phyloP scores from a whole-genome alignment of 1,284 basidiomycete genomes.

The Fistulina hepatica region DNA sequence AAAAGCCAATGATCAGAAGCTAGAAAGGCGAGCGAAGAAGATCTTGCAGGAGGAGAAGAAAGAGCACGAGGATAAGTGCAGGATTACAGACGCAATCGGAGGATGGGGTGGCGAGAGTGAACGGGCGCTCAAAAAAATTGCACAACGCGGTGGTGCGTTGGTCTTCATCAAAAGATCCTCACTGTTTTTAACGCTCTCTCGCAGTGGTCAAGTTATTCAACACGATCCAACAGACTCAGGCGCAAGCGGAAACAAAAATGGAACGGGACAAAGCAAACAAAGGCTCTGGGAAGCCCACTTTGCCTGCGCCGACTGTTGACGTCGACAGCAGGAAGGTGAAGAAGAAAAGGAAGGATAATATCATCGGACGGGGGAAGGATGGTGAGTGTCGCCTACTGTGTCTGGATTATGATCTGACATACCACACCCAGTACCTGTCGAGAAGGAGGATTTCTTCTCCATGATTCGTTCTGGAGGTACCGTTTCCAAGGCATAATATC shows the following conservation, averaged over 20 bases:
- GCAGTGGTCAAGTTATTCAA: constrained; percentile 76
- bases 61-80: constrained; percentile 63
- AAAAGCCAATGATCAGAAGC: constrained; percentile 60
- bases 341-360: constrained; percentile 42
- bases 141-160: constrained; percentile 65
- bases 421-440: constrained; percentile 34
- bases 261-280: constrained; percentile 48
- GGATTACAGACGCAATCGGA: constrained; percentile 66
- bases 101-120: constrained; percentile 77
- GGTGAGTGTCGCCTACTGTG: constrained; percentile 28
- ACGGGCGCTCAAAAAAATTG: constrained; percentile 64
- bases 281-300: constrained; percentile 61
- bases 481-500: constrained; percentile 46
- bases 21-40: constrained; percentile 60
- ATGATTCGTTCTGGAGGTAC: constrained; percentile 69
- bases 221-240: constrained; percentile 68
- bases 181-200: constrained; percentile 1
- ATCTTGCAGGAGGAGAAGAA: constrained; percentile 59
- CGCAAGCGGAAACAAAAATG: constrained; percentile 35
- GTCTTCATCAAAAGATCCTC: constrained; percentile 3
- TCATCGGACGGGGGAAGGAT: constrained; percentile 43
- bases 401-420: constrained; percentile 7
- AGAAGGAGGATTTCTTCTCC: constrained; percentile 64
- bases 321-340: constrained; percentile 38
- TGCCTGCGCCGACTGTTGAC: constrained; percentile 50